Conservation (phyloP, 305 asterid species). For the Rubia tinctorum region DNA sequence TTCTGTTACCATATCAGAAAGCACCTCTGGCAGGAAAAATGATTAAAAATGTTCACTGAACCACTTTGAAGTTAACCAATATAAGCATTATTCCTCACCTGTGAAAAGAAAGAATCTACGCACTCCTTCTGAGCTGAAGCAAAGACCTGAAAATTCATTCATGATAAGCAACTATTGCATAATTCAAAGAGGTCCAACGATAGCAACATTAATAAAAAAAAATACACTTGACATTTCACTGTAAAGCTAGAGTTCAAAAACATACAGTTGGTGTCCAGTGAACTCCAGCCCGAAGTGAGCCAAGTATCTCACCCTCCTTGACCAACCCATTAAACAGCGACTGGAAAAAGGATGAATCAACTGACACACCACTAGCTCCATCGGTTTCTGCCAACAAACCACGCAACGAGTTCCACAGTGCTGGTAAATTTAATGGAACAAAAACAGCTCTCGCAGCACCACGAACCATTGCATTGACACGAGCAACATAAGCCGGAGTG, state of each 20-base stretch:
- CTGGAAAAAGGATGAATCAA: conserved; percentile 87
- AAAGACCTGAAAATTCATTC: conserved; percentile 59
- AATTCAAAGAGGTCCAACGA: not conserved
- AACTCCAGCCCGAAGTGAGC: conserved; percentile 95
- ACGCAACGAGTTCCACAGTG: conserved; percentile 85
- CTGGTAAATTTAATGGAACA: conserved; percentile 79
- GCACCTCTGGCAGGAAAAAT: not conserved
- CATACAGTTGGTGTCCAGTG: conserved; percentile 97
- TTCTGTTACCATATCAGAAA: not conserved
- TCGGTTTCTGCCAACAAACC: conserved; percentile 78
- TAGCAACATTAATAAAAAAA: not conserved
- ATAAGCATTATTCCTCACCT: conserved; percentile 43
- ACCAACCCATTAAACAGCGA: conserved; percentile 86
- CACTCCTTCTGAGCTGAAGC: conserved; percentile 92
- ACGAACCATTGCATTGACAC: conserved; percentile 92
- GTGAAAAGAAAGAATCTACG: conserved; percentile 86
- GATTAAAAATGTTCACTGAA: conserved; percentile 1
- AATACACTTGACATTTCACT: conserved; percentile 6
- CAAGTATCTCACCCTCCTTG: conserved; percentile 83
- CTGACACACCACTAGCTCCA: conserved; percentile 79
- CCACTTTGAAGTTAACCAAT: not conserved
- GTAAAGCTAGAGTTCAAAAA: conserved; percentile 22
- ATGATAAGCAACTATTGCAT: conserved; percentile 13
- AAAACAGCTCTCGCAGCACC: conserved; percentile 95
- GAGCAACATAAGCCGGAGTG: conserved; percentile 95